A percentile compares a stretch with the other conserved stretches of the same genome.
phyloP scores from a whole-genome alignment of 768 basidiomycete genomes.

The Mycena sanguinolenta region DNA sequence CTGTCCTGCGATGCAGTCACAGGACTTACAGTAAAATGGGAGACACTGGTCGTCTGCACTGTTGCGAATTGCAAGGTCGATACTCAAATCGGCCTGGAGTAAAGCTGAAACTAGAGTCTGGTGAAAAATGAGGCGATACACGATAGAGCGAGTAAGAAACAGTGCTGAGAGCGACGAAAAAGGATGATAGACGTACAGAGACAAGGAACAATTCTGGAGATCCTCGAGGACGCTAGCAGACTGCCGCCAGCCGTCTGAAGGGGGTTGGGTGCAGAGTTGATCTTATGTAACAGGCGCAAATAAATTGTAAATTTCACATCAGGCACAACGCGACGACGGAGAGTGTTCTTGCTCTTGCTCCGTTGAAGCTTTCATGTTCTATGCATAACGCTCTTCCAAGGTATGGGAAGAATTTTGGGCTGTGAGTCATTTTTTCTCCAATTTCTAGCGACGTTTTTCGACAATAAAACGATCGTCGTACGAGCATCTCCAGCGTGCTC shows the following conservation, averaged over 20 bases:
- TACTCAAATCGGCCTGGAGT: conserved; percentile 46
- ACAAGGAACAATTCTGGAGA: conserved; percentile 30
- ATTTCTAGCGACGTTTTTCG: too few species aligned
- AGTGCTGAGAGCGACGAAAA: background rate
- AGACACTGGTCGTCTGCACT: conserved; percentile 37
- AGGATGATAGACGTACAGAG: conserved; percentile 38
- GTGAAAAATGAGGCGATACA: conserved; percentile 18
- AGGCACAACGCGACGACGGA: conserved; percentile 5
- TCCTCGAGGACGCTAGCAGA: conserved; percentile 38
- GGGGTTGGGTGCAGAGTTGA: conserved; percentile 46
- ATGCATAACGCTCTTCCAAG: background rate
- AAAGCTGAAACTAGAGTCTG: conserved; percentile 43
- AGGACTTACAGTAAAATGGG: conserved; percentile 38
- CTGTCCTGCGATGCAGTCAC: conserved; percentile 31
- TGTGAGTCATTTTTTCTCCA: background rate
- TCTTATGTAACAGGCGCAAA: conserved; percentile 51
- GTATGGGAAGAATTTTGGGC: too few species aligned
- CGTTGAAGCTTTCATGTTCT: background rate
- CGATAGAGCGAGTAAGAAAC: conserved; percentile 32
- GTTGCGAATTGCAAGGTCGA: conserved; percentile 44
- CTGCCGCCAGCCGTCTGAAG: conserved; percentile 56
- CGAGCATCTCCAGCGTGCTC: background rate
- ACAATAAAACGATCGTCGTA: background rate
- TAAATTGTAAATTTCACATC: conserved; percentile 43
- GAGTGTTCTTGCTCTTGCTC: background rate